Conservation (phyloP, 2,329 filamentous ascomycete species). For the Pleoardoris graminearum region DNA sequence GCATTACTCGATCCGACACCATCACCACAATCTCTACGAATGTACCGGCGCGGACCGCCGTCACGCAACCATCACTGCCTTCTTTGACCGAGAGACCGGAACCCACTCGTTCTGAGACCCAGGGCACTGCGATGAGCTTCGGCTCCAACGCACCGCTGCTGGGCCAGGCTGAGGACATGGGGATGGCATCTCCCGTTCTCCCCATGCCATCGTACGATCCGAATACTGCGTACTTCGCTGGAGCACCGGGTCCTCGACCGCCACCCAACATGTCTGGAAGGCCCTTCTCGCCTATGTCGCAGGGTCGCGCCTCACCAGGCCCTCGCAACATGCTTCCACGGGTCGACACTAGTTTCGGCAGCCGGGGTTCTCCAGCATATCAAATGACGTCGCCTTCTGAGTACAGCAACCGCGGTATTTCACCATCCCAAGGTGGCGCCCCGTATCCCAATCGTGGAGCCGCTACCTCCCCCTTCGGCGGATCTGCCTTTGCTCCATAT, state of each 20-base stretch:
- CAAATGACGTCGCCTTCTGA: constrained; percentile 27
- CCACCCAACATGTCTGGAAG: constrained; percentile 28
- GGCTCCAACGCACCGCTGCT: constrained; percentile 67
- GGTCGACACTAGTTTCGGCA: constrained; percentile 35
- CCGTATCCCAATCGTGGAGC: constrained; percentile 15
- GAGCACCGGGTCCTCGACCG: constrained; percentile 18
- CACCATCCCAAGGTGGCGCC: constrained; percentile 17
- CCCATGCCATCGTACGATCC: constrained; percentile 36
- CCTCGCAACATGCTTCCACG: constrained; percentile 32
- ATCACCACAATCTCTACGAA: constrained; percentile 34
- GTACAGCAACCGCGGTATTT: constrained; percentile 21
- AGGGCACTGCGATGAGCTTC: constrained; percentile 62
- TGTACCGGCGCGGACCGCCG: constrained; percentile 23
- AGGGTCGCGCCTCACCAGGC: constrained; percentile 35
- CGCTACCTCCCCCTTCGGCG: constrained; percentile 15
- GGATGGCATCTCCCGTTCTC: constrained; percentile 41
- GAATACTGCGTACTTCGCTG: constrained; percentile 35
- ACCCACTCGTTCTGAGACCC: constrained; percentile 53
- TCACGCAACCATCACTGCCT: constrained; percentile 46
- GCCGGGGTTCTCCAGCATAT: constrained; percentile 28
- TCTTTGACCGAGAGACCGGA: constrained; percentile 48
- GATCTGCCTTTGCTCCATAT: constrained; percentile 39
- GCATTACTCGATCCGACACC: constrained; percentile 38
- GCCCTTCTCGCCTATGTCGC: constrained; percentile 36
- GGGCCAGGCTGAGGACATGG: constrained; percentile 63